Conservation (phyloP, 192 early-diverging fungal genomes). For the Gigaspora rosea region DNA sequence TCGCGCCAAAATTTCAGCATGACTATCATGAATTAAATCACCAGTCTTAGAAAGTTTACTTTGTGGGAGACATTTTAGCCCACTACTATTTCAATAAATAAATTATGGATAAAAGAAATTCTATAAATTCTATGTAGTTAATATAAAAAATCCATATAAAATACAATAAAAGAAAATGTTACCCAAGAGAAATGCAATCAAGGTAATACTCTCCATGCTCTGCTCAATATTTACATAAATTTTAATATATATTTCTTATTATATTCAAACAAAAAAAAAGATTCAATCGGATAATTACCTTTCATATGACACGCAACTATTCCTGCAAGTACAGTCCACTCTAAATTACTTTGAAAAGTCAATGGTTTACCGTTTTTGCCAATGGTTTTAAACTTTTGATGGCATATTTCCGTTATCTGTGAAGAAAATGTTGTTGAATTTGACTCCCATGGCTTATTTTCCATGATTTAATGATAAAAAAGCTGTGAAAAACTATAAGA, state of each 20-base stretch:
- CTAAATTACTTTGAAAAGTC: conserved; percentile 31
- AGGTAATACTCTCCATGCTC: conserved; percentile 34
- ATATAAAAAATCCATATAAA: conserved; percentile 7
- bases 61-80: conserved; percentile 78
- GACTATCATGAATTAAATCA: conserved; percentile 76
- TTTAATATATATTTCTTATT: conserved; percentile 22
- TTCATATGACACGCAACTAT: conserved; percentile 51
- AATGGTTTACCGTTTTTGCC: conserved; percentile 41
- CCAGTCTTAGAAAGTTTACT: conserved; percentile 61
- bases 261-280: neutral
- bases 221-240: neutral
- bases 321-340: conserved; percentile 88
- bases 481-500: too few relatives aligned
- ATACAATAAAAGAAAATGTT: conserved; percentile 25
- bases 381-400: conserved; percentile 23
- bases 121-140: neutral
- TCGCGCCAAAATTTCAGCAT: conserved; percentile 88
- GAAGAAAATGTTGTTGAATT: neutral
- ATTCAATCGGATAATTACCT: neutral
- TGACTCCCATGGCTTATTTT: neutral
- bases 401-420: neutral
- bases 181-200: conserved; percentile 53
- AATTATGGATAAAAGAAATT: neutral
- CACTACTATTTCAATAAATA: conserved; percentile 57
- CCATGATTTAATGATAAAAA: too few relatives aligned